These are phyloP conservation scores for Pogostemon cablin DNA, from an alignment of 257 asterid genomes.

Conservation along the genomic window DNA sequence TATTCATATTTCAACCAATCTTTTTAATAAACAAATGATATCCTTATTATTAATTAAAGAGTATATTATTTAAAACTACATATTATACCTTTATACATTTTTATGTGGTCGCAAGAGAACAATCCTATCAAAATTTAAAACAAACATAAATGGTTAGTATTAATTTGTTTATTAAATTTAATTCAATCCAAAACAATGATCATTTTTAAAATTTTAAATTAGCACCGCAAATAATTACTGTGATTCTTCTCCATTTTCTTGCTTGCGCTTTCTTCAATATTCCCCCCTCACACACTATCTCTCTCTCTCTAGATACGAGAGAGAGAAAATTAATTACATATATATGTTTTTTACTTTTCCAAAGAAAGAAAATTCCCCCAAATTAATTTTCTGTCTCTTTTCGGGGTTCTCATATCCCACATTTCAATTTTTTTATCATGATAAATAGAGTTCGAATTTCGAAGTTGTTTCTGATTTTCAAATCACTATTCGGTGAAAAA, in stretches of 20 bases:
- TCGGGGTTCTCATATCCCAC: conserved; percentile 25
- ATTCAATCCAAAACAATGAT: background rate
- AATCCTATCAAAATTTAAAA: too few species aligned
- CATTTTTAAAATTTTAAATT: background rate
- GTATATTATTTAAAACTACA: too few species aligned
- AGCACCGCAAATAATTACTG: conserved; percentile 38
- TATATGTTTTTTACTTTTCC: background rate
- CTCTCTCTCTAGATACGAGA: conserved; percentile 27
- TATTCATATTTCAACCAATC: too few species aligned
- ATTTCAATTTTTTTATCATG: conserved; percentile 37
- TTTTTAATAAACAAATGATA: too few species aligned
- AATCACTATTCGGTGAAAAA: conserved; percentile 23
- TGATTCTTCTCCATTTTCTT: conserved; percentile 7
- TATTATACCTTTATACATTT: too few species aligned
- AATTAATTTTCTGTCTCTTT: conserved; percentile 14
- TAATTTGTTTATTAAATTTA: too few species aligned
- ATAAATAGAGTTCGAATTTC: conserved; percentile 28
- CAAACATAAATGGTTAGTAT: too few species aligned
- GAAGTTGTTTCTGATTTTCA: conserved; percentile 23
- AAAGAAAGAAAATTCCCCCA: conserved; percentile 21
- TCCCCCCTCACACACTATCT: conserved; percentile 4
- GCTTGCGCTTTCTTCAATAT: conserved; percentile 12
- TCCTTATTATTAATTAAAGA: too few species aligned
- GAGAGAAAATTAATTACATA: conserved; percentile 28
- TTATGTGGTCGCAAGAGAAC: too few species aligned